Percentiles rank a stretch among this genome's conserved stretches.
phyloP scores from a whole-genome alignment of 2,329 filamentous ascomycete genomes.

The Botrytis pseudocinerea region DNA sequence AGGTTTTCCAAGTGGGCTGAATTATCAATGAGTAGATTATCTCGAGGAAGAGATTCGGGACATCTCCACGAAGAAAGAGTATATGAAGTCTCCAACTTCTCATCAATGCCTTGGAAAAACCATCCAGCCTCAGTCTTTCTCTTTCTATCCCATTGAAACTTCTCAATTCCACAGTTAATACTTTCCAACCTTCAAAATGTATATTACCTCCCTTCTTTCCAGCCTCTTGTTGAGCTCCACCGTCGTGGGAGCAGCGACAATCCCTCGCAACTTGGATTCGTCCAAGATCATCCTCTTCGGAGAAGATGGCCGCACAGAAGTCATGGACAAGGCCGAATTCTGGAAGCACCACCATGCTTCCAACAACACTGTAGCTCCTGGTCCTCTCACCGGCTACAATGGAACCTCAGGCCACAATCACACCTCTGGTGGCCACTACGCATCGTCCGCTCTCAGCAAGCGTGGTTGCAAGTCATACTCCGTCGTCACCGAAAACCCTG shows the following conservation, averaged over 20 bases:
- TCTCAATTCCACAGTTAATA: neutral
- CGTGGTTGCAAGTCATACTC: constrained; percentile 6
- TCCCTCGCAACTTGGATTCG: neutral
- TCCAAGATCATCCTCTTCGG: constrained; percentile 15
- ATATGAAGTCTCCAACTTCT: constrained; percentile 7
- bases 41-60: neutral
- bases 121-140: constrained; percentile 12
- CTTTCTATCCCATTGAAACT: neutral
- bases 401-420: neutral
- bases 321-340: constrained; percentile 18
- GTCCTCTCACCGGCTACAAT: neutral
- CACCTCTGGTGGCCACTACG: neutral
- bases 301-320: constrained; percentile 4
- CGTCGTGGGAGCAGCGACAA: neutral
- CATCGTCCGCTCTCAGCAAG: neutral
- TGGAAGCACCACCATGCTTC: neutral
- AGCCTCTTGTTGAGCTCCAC: constrained; percentile 15
- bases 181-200: neutral
- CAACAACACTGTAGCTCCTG: neutral
- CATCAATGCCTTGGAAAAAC: neutral
- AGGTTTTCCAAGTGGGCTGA: neutral
- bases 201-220: constrained; percentile 1
- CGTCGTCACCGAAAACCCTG: neutral
- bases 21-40: too few relatives aligned
- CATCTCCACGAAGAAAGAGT: neutral